A percentile compares a stretch with the other conserved stretches of the same genome.
Conservation (phyloP, 306 rosid genomes). For the Malus sylvestris region DNA sequence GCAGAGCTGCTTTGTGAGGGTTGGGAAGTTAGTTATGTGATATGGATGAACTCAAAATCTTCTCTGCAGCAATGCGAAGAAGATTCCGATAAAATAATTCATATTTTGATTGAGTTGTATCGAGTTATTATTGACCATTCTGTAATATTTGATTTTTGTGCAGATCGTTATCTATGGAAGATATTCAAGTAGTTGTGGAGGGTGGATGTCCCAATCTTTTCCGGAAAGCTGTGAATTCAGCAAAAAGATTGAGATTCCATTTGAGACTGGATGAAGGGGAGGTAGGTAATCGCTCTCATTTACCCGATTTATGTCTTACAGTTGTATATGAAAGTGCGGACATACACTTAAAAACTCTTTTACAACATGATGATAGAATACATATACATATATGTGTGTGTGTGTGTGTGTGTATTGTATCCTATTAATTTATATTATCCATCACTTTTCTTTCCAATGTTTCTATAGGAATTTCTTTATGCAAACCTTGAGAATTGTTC, state of each 20-base stretch:
- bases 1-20: background rate
- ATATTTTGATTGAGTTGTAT: background rate
- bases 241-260: constrained; percentile 72
- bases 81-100: background rate
- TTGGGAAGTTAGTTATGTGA: background rate
- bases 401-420: background rate
- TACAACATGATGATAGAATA: constrained; percentile 1
- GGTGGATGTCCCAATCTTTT: constrained; percentile 82
- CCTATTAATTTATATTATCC: background rate
- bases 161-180: constrained; percentile 58
- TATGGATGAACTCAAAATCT: background rate
- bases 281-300: constrained; percentile 39
- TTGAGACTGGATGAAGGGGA: constrained; percentile 85
- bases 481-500: background rate
- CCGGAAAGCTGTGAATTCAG: constrained; percentile 82
- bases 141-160: constrained; percentile 13
- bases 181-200: constrained; percentile 55
- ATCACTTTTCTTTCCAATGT: background rate
- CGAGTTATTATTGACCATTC: background rate
- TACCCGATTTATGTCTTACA: background rate
- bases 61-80: background rate
- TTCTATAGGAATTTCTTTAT: constrained; percentile 8
- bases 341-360: background rate
- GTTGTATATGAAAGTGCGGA: background rate
- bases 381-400: background rate